Evolutionary conservation across 2,329 filamentous ascomycete genomes (phyloP).

Genomic region (Neopestalotiopsis sp.): DNA sequence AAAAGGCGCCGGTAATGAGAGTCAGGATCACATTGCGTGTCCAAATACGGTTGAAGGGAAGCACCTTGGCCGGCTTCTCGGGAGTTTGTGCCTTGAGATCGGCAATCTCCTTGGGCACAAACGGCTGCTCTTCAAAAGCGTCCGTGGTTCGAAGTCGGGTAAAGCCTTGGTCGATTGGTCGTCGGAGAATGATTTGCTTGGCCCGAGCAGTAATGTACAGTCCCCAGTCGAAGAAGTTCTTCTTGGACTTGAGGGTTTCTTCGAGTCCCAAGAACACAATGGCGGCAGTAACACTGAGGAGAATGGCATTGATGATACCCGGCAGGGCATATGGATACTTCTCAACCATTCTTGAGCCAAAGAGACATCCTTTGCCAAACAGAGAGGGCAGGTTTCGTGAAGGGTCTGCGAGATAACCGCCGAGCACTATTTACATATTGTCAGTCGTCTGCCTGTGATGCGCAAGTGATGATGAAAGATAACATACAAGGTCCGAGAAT

Average conservation of each 20-base stretch:
- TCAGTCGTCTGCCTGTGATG: background rate
- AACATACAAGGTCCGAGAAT: slow-evolving; percentile 48
- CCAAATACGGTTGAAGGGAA: slow-evolving; percentile 49
- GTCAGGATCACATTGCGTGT: slow-evolving; percentile 55
- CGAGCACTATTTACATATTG: slow-evolving; percentile 49
- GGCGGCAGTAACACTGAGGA: slow-evolving; percentile 59
- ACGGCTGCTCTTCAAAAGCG: background rate
- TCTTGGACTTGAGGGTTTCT: slow-evolving; percentile 59
- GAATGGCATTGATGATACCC: slow-evolving; percentile 67
- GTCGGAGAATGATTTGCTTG: slow-evolving; percentile 34
- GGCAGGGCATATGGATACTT: slow-evolving; percentile 73
- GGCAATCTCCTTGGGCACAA: slow-evolving; percentile 20
- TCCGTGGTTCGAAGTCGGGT: slow-evolving; percentile 32
- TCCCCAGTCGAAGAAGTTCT: slow-evolving; percentile 50
- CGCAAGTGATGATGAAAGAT: background rate
- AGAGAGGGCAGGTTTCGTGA: slow-evolving; percentile 62
- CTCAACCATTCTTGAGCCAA: slow-evolving; percentile 69
- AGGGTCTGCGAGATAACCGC: slow-evolving; percentile 72
- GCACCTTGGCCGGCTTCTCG: slow-evolving; percentile 21
- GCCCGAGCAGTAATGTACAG: slow-evolving; percentile 41
- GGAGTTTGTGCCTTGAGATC: slow-evolving; percentile 13
- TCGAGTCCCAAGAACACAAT: slow-evolving; percentile 69
- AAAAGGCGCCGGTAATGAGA: slow-evolving; percentile 68
- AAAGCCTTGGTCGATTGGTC: slow-evolving; percentile 36
- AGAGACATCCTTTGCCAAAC: slow-evolving; percentile 63